Percentiles rank a stretch among this genome's conserved stretches.
Conservation (phyloP, 2,329 filamentous ascomycete species). For the Ceratocystis diversiconidia region DNA sequence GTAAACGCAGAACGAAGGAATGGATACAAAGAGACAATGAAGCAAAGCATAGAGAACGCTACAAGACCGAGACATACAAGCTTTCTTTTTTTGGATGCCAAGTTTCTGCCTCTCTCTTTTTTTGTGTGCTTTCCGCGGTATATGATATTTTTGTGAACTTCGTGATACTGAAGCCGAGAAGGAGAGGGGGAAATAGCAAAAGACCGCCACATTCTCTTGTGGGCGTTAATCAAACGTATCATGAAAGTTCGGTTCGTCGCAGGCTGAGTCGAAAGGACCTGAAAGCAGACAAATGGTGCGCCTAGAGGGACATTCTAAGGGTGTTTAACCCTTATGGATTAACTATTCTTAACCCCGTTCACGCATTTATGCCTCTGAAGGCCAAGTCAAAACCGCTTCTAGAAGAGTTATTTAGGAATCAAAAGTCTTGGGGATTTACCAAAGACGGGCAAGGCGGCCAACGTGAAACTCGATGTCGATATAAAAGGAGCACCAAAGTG, state of each 20-base stretch:
- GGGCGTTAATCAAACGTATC: neutral
- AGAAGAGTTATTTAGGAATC: neutral
- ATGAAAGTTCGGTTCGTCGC: neutral
- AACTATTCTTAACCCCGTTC: neutral
- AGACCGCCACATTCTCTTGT: neutral
- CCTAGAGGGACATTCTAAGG: too few species aligned
- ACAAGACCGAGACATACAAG: neutral
- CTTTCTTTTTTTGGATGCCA: neutral
- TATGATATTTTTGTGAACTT: neutral
- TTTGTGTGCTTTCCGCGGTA: neutral
- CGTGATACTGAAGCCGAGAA: neutral
- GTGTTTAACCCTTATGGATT: neutral
- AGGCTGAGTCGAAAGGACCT: neutral
- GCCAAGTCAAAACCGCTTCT: neutral
- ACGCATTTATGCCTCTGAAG: neutral
- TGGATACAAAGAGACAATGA: neutral
- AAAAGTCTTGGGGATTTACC: neutral
- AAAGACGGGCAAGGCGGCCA: neutral
- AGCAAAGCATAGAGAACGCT: neutral
- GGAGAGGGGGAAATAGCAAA: neutral
- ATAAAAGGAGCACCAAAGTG: slow-evolving; percentile 1
- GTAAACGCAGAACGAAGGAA: neutral
- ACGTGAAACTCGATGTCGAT: neutral
- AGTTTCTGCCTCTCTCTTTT: neutral
- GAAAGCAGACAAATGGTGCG: neutral